Conservation (phyloP, 2,329 filamentous ascomycete genomes). For the Diaporthe ampelina region DNA sequence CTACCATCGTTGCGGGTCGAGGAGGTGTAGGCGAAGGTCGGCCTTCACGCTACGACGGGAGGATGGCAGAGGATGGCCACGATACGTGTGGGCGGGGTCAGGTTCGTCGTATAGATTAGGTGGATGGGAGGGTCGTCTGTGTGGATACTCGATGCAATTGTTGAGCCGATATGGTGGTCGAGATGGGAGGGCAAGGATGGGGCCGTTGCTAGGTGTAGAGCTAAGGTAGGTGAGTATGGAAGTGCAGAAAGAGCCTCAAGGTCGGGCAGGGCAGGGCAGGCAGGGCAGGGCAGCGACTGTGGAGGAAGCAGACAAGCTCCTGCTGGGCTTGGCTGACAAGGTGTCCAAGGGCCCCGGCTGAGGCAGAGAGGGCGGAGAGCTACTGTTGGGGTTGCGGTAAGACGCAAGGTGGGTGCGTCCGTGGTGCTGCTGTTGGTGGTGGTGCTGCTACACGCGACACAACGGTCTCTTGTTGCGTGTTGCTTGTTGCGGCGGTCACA, state of each 20-base stretch:
- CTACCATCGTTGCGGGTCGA: slow-evolving; percentile 82
- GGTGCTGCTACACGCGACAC: slow-evolving; percentile 37
- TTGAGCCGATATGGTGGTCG: slow-evolving; percentile 34
- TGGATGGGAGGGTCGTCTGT: slow-evolving; percentile 24
- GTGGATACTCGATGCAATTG: slow-evolving; percentile 32
- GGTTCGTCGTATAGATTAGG: slow-evolving; percentile 32
- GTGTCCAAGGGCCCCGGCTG: slow-evolving; percentile 21
- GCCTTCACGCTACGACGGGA: slow-evolving; percentile 46
- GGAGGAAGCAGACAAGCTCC: slow-evolving; percentile 40
- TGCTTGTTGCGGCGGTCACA: slow-evolving; percentile 31
- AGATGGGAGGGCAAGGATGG: slow-evolving; percentile 36
- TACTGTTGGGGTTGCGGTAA: slow-evolving; percentile 26
- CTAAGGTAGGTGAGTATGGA: slow-evolving; percentile 40
- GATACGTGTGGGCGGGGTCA: slow-evolving; percentile 29
- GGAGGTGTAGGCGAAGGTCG: slow-evolving; percentile 46
- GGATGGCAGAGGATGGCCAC: slow-evolving; percentile 16
- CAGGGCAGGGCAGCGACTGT: slow-evolving; percentile 30
- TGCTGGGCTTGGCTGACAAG: slow-evolving; percentile 38
- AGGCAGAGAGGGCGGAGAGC: slow-evolving; percentile 16
- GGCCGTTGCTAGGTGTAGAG: slow-evolving; percentile 23
- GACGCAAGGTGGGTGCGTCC: slow-evolving; percentile 28
- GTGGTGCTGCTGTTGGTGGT: background rate
- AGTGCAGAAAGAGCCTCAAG: slow-evolving; percentile 37
- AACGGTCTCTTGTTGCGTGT: slow-evolving; percentile 22
- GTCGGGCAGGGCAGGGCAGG: slow-evolving; percentile 13